Percentiles rank a stretch among this genome's conserved stretches.
Conservation (phyloP, 2,329 filamentous ascomycete genomes). For the Atkinsonella hypoxylon region DNA sequence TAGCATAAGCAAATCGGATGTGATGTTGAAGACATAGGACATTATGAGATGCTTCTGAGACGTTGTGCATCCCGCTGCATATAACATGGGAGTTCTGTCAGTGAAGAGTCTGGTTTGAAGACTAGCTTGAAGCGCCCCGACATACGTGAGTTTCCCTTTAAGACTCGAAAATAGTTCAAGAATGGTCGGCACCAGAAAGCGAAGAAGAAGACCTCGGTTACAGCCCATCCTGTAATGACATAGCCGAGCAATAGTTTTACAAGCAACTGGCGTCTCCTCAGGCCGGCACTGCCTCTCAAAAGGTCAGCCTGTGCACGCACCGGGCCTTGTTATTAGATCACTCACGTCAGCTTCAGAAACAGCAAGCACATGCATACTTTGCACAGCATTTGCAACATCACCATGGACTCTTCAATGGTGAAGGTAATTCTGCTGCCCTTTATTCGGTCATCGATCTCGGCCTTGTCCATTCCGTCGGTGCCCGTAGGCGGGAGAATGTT, state of each 20-base stretch:
- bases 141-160: constrained; percentile 1
- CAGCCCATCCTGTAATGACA: not conserved
- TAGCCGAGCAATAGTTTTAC: constrained; percentile 4
- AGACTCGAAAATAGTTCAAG: constrained; percentile 4
- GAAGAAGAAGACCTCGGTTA: constrained; percentile 4
- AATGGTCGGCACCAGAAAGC: constrained; percentile 5
- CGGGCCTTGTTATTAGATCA: not conserved
- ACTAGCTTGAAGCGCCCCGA: not conserved
- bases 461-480: not conserved
- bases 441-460: constrained; percentile 1
- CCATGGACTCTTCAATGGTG: constrained; percentile 5
- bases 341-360: constrained; percentile 4
- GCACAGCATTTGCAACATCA: constrained; percentile 5
- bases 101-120: not conserved
- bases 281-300: not conserved
- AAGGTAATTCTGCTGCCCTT: constrained; percentile 5
- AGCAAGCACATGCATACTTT: constrained; percentile 7
- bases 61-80: constrained; percentile 3
- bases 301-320: not conserved
- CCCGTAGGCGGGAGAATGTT: constrained; percentile 5
- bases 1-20: constrained; percentile 3
- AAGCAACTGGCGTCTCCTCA: not conserved
- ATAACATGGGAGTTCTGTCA: not conserved
- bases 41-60: constrained; percentile 3
- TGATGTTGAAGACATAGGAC: constrained; percentile 3